Evolutionary conservation across 176 grass and related monocot species (phyloP).

Genomic region (Coix lacrymajobi): DNA sequence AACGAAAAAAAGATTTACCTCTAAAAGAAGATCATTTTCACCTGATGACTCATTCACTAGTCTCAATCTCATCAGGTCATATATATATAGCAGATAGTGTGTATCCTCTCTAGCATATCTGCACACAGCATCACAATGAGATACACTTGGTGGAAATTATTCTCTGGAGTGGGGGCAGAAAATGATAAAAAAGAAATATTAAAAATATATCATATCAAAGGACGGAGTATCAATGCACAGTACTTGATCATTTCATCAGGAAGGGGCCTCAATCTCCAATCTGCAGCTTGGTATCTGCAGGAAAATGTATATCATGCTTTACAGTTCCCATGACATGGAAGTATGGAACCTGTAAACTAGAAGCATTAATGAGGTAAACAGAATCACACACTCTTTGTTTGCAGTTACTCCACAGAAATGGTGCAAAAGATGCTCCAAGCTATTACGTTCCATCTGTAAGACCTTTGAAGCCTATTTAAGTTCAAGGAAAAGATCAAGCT

Average conservation of each 20-base stretch:
- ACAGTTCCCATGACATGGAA: constrained; percentile 15
- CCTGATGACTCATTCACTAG: constrained; percentile 52
- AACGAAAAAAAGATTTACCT: constrained; percentile 42
- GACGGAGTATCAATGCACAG: constrained; percentile 8
- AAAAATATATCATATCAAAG: constrained; percentile 16
- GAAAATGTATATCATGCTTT: constrained; percentile 20
- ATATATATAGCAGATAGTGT: constrained; percentile 93
- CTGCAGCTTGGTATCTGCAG: constrained; percentile 94
- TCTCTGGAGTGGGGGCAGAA: not conserved
- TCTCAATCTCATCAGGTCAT: constrained; percentile 75
- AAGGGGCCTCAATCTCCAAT: constrained; percentile 94
- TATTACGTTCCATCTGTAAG: constrained; percentile 85
- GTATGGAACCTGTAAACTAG: not conserved
- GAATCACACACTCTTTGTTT: constrained; percentile 80
- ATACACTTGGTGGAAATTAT: constrained; percentile 20
- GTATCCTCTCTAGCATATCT: constrained; percentile 99
- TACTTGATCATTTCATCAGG: constrained; percentile 96
- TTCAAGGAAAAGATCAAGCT: constrained; percentile 25
- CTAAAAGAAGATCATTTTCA: constrained; percentile 70
- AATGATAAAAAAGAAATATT: not conserved
- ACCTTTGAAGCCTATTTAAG: constrained; percentile 77
- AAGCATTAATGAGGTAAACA: not conserved
- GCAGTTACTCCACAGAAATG: constrained; percentile 83
- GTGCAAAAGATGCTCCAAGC: constrained; percentile 80
- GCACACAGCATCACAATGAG: constrained; percentile 16